Conservation (phyloP, 2,329 filamentous ascomycete genomes). For the Bipolaris bicolor region DNA sequence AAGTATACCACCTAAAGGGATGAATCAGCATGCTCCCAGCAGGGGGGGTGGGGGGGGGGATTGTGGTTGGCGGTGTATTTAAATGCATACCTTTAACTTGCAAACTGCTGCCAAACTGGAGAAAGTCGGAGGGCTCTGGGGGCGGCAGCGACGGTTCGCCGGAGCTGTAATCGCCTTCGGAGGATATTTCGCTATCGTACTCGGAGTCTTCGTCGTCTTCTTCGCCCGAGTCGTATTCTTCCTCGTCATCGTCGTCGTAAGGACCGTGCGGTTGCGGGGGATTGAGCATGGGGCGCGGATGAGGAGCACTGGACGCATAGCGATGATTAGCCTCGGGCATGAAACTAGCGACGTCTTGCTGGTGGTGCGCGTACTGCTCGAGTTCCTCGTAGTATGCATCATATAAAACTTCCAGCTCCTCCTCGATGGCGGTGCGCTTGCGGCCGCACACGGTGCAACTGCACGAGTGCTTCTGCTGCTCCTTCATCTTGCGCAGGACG, state of each 20-base stretch:
- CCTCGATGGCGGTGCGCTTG: constrained; percentile 95
- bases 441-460: constrained; percentile 96
- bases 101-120: constrained; percentile 96
- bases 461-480: constrained; percentile 98
- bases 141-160: constrained; percentile 69
- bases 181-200: constrained; percentile 64
- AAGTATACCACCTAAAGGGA: constrained; percentile 81
- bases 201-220: constrained; percentile 60
- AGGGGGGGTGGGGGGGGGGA: not conserved
- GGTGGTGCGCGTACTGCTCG: constrained; percentile 92
- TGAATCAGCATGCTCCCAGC: constrained; percentile 31
- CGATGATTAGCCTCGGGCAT: constrained; percentile 70
- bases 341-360: constrained; percentile 73
- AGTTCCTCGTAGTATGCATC: constrained; percentile 98
- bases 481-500: constrained; percentile 98
- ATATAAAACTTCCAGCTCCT: constrained; percentile 95
- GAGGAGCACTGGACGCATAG: constrained; percentile 58
- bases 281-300: constrained; percentile 65
- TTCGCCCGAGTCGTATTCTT: constrained; percentile 60
- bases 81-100: constrained; percentile 77
- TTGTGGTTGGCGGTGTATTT: not conserved
- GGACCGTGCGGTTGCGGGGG: constrained; percentile 68
- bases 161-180: constrained; percentile 70
- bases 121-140: constrained; percentile 80
- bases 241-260: constrained; percentile 59